These are phyloP conservation scores for Kalanchoe fedtschenkoi DNA, from an alignment of 164 flowering plant genomes.

Conservation along the genomic window DNA sequence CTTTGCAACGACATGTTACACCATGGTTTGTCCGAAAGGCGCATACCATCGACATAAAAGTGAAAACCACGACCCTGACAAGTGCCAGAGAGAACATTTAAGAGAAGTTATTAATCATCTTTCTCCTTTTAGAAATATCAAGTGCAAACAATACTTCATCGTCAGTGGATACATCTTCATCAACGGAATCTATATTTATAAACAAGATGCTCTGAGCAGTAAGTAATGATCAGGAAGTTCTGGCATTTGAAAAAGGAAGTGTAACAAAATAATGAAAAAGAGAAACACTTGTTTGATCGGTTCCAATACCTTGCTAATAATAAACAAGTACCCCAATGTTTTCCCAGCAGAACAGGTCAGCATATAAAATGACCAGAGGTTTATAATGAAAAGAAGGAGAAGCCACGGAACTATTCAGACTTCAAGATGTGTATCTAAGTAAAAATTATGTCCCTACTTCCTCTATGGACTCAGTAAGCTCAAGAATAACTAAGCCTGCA, in stretches of 20 bases:
- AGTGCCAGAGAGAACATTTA: not conserved
- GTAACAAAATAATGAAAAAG: not conserved
- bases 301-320: not conserved
- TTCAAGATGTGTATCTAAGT: not conserved
- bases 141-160: not conserved
- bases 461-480: not conserved
- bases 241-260: too few species aligned
- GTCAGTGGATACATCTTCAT: not conserved
- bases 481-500: not conserved
- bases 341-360: not conserved
- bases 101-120: not conserved
- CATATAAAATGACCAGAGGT: not conserved
- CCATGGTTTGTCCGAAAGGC: constrained; percentile 47
- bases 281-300: not conserved
- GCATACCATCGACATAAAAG: constrained; percentile 41
- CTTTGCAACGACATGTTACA: constrained; percentile 63
- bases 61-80: constrained; percentile 75
- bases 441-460: not conserved
- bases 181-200: not conserved
- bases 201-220: not conserved
- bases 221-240: too few species aligned
- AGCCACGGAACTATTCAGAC: not conserved
- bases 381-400: not conserved
- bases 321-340: not conserved
- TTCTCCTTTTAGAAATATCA: not conserved